These are phyloP conservation scores for Hymenoscyphus occultus DNA, from an alignment of 2,329 filamentous ascomycete species.

Conservation along the genomic window DNA sequence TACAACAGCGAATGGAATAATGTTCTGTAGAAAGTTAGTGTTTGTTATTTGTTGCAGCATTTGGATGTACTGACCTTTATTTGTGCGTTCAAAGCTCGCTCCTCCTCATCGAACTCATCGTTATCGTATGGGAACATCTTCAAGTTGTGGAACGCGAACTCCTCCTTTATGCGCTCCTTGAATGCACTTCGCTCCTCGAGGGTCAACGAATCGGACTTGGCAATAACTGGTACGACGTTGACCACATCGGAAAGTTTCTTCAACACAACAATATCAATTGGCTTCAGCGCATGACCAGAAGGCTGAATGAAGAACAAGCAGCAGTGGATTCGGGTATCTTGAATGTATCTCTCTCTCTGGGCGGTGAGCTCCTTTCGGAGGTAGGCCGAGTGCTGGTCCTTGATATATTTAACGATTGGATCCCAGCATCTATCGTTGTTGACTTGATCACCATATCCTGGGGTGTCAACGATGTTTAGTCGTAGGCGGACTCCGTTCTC, in stretches of 20 bases:
- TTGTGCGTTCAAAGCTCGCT: slow-evolving; percentile 86
- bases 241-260: slow-evolving; percentile 99
- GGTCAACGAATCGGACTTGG: slow-evolving; percentile 95
- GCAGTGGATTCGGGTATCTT: slow-evolving; percentile 98
- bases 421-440: slow-evolving; percentile 99
- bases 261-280: slow-evolving; percentile 97
- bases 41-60: not conserved
- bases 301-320: slow-evolving; percentile 99
- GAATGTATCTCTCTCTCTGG: slow-evolving; percentile 98
- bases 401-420: slow-evolving; percentile 99
- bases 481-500: slow-evolving; percentile 97
- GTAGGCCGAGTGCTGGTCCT: slow-evolving; percentile 99
- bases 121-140: slow-evolving; percentile 99
- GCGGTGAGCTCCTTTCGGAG: slow-evolving; percentile 98
- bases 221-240: slow-evolving; percentile 98
- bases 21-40: slow-evolving; percentile 54
- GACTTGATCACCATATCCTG: slow-evolving; percentile 96
- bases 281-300: slow-evolving; percentile 96
- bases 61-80: slow-evolving; percentile 72
- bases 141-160: slow-evolving; percentile 99
- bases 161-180: slow-evolving; percentile 99
- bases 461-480: slow-evolving; percentile 98
- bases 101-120: slow-evolving; percentile 96
- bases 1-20: slow-evolving; percentile 96
- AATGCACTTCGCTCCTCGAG: slow-evolving; percentile 93